Conservation (phyloP, 108 stramenopile genomes). For the Skeletonema tropicum region DNA sequence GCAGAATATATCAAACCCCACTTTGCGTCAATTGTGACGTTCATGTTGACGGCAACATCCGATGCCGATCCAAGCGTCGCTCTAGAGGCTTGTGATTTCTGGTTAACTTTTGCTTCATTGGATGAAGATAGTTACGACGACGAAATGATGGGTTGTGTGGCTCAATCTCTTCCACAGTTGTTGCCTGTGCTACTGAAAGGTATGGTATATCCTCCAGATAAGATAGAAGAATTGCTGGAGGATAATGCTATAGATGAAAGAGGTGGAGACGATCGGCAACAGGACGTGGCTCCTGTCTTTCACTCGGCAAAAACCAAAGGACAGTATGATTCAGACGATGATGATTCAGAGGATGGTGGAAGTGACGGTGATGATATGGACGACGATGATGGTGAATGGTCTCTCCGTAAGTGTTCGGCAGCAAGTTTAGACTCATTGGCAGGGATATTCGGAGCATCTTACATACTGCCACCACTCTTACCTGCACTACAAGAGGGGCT, state of each 20-base stretch:
- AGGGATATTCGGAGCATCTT: constrained; percentile 65
- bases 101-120: constrained; percentile 81
- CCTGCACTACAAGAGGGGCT: constrained; percentile 82
- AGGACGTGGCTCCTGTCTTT: constrained; percentile 83
- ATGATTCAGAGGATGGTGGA: constrained; percentile 61
- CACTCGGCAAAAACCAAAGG: constrained; percentile 65
- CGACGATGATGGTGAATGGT: constrained; percentile 89
- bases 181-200: constrained; percentile 78
- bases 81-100: constrained; percentile 91
- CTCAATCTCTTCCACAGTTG: constrained; percentile 61
- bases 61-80: constrained; percentile 59
- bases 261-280: constrained; percentile 43
- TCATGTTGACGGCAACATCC: constrained; percentile 76
- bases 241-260: constrained; percentile 74
- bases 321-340: constrained; percentile 39
- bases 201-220: constrained; percentile 86
- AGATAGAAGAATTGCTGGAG: constrained; percentile 74
- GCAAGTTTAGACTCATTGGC: constrained; percentile 86
- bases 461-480: constrained; percentile 74
- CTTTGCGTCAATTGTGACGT: constrained; percentile 72
- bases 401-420: constrained; percentile 85
- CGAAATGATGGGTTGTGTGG: constrained; percentile 66
- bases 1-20: constrained; percentile 79
- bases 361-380: constrained; percentile 66
- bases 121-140: constrained; percentile 64